These are phyloP conservation scores for Fraxinus sp. DNA, from an alignment of 305 asterid genomes.

Conservation along the genomic window DNA sequence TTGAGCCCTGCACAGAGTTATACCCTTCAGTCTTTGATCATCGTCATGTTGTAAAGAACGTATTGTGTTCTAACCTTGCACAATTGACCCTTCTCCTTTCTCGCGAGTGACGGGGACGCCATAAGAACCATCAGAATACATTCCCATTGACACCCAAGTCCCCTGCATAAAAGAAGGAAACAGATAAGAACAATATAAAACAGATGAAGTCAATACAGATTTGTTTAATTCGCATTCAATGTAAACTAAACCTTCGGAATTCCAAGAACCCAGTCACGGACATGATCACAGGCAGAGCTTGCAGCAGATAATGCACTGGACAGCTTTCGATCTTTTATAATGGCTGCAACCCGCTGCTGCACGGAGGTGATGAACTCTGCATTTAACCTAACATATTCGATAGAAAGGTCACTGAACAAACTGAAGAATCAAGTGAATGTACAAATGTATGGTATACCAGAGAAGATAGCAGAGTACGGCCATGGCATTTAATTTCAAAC, in stretches of 20 bases:
- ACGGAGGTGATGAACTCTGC: conserved; percentile 62
- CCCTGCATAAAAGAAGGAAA: conserved; percentile 38
- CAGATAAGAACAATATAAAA: background rate
- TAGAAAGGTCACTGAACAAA: background rate
- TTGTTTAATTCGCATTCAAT: too few species aligned
- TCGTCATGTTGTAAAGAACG: background rate
- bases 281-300: conserved; percentile 79
- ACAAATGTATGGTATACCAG: background rate
- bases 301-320: conserved; percentile 93
- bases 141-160: conserved; percentile 91
- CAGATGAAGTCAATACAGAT: background rate
- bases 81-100: conserved; percentile 83
- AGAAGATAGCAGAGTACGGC: background rate
- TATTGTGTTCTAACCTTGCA: conserved; percentile 48
- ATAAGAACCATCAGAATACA: conserved; percentile 81
- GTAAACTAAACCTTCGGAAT: conserved; percentile 67
- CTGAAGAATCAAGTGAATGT: background rate
- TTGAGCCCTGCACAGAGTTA: conserved; percentile 43
- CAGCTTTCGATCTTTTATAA: conserved; percentile 67
- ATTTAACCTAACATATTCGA: conserved; percentile 45
- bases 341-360: conserved; percentile 71
- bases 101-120: conserved; percentile 79
- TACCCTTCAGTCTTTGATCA: background rate
- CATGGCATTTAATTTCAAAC: background rate
- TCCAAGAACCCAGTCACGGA: conserved; percentile 81